Conservation (phyloP, 2,329 filamentous ascomycete species). For the Diplodia mutila region DNA sequence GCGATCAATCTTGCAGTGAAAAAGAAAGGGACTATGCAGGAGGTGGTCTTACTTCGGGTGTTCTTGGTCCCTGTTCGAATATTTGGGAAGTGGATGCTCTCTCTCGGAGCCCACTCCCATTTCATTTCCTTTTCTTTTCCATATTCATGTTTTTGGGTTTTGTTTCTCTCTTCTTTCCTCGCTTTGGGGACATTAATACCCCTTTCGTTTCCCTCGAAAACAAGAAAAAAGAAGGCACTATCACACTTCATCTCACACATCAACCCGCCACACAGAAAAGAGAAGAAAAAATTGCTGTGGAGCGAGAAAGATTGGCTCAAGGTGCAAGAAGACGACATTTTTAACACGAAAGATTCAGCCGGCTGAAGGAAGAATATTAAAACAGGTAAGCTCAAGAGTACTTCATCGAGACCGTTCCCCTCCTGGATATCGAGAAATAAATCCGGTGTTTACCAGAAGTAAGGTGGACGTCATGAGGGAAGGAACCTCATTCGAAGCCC, state of each 20-base stretch:
- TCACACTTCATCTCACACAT: background rate
- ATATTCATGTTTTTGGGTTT: background rate
- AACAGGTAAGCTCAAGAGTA: background rate
- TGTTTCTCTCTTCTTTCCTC: background rate
- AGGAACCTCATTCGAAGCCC: background rate
- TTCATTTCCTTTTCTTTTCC: background rate
- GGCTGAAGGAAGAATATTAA: background rate
- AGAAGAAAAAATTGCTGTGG: background rate
- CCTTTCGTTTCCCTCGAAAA: background rate
- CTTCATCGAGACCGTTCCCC: background rate
- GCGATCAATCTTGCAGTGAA: background rate
- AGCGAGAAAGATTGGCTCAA: background rate
- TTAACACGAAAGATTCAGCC: background rate
- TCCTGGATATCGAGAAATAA: background rate
- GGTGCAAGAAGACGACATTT: background rate
- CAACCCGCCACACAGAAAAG: background rate
- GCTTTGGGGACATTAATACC: constrained; percentile 9
- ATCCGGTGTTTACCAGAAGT: background rate
- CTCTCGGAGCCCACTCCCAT: background rate
- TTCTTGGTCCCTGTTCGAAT: background rate
- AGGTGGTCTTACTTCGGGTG: background rate
- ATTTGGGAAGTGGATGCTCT: background rate
- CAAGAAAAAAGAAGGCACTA: constrained; percentile 20
- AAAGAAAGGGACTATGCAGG: constrained; percentile 3
- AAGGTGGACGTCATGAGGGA: background rate